A percentile compares a stretch with the other conserved stretches of the same genome.
Evolutionary conservation across 73 alveolate species (phyloP).

Genomic region (Uronychia setigera): DNA sequence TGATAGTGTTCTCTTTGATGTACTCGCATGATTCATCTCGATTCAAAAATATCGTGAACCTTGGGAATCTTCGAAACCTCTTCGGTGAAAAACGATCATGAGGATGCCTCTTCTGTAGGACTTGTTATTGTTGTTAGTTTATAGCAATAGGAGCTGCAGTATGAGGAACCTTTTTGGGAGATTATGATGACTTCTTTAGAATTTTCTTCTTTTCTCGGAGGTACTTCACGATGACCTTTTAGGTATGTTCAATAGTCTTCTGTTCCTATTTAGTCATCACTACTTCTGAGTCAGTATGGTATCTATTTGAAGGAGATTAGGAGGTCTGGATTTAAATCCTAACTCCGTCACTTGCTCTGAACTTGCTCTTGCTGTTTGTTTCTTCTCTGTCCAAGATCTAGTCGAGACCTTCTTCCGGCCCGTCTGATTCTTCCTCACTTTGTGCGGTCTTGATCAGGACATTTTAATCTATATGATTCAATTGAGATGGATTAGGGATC

Average conservation of each 20-base stretch:
- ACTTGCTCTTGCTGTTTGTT: too few relatives aligned
- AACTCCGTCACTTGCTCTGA: not conserved
- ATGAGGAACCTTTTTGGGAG: not conserved
- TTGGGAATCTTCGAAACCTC: slow-evolving; percentile 62
- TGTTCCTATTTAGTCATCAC: not conserved
- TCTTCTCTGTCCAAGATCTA: too few relatives aligned
- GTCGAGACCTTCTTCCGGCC: not conserved
- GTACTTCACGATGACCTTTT: not conserved
- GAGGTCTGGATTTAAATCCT: not conserved
- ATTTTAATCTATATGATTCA: too few relatives aligned
- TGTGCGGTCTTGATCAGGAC: too few relatives aligned
- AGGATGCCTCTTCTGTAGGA: not conserved
- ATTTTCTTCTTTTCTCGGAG: too few relatives aligned
- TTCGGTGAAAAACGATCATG: slow-evolving; percentile 40
- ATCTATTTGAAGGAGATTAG: too few relatives aligned
- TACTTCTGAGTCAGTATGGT: not conserved
- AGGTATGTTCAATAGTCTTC: not conserved
- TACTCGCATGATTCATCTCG: slow-evolving; percentile 40
- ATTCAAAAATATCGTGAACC: slow-evolving; percentile 59
- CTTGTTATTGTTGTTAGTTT: too few relatives aligned
- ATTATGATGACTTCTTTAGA: too few relatives aligned
- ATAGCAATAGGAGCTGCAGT: too few relatives aligned
- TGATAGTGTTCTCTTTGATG: slow-evolving; percentile 51
- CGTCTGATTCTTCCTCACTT: not conserved
- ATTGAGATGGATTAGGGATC: too few relatives aligned